Evolutionary conservation across 805 yeast species (phyloP), one percentile per base, ranked within the genome.

Genomic region (Candida odintsovae): DNA sequence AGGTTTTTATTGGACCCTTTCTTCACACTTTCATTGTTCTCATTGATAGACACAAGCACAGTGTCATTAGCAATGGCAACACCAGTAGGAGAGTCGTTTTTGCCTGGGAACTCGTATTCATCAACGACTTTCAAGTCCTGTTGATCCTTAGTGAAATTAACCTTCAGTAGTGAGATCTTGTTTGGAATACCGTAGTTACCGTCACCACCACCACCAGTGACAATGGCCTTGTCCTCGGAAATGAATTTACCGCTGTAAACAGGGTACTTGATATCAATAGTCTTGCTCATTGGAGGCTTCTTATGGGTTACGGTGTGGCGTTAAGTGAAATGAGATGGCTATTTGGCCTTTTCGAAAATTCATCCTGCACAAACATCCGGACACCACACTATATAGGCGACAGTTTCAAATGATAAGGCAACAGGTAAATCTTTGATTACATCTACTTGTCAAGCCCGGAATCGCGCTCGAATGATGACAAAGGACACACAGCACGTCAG

Each of bases 181-280:
- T 92, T 92, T 37, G 90, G 86, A 46, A 89, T 81, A 26, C 96
- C 97, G 58, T 88, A 84, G 58, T 82, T 82, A 10, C 96, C 96
- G 63, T 88, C 95, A 22, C 97, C 98, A 26, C 97, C 97, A 40
- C 99, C 99, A 38, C 99, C 99, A 3, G 89, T 81, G 25, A 84
- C 84, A 42, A 90, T 64, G 23, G 90, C 63, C 1, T 82, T 76
- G 50, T 71, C 67, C 51, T 81, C 75, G 53, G 77, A 72, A 40
- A 82, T 70, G 61, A 88, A 90, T 50, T 78, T 77, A 44, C 92
- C 83, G 3, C 89, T 92, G 55, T 84, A 86, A 12, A 90, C 73
- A 1, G 99, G 98, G 57, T 81, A 85, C 21, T 41, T 38, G 29
- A 38, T 23, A 15, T 38, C 22, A n/a, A 25, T 22, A 4, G 41